Base-by-base conservation (phyloP, 208 protist genomes). In the Crithidia sp. region DNA sequence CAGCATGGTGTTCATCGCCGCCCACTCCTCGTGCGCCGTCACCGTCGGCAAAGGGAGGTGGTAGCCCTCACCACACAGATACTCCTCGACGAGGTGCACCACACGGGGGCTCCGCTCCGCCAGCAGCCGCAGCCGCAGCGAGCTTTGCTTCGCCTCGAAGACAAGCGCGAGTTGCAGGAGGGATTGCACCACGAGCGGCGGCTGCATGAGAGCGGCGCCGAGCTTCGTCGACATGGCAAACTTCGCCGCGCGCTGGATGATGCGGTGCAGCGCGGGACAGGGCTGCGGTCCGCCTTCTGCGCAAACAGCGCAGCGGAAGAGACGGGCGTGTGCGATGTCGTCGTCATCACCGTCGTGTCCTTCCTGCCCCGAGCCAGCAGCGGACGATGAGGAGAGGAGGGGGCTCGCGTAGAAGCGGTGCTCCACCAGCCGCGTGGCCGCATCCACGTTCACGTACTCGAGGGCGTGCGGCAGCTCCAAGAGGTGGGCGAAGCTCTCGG, bases 11-110 rank as follows among this genome's bases (percentile, higher is more conserved):
- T 83, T 92, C 43, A 95, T 74, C 12, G 52, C 62, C n/a, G 69
- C 78, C 90, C 92, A 96, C 58, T 92, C 84, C 41, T 91, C 85
- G 76, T 96, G 90, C 13, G 82, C 85, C 13, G 87, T 92, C 7
- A 94, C 80, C n/a, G 77, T 64, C 3, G 92, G 92, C 56, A 93
- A 76, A 4, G 81, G 83, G 2, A 94, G 74, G 73, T 95, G 90
- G 58, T 95, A 94, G 17, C 86, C 92, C 61, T 90, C 85, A 16
- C 92, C 92, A 58, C 82, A 96, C n/a, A 96, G 83, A 50, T 86
- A 96, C 76, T 85, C 85, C 50, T 71, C 77, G 3, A 96, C 78
- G 10, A 71, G 79, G 13, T 82, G 63, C 54, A 88, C 77, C 19
- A 95, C 82, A 36, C 43, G 50, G 3, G 89, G 92, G 59, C 86